Evolutionary conservation across 2,329 filamentous ascomycete species (phyloP).

Genomic region (Curvularia sp.): DNA sequence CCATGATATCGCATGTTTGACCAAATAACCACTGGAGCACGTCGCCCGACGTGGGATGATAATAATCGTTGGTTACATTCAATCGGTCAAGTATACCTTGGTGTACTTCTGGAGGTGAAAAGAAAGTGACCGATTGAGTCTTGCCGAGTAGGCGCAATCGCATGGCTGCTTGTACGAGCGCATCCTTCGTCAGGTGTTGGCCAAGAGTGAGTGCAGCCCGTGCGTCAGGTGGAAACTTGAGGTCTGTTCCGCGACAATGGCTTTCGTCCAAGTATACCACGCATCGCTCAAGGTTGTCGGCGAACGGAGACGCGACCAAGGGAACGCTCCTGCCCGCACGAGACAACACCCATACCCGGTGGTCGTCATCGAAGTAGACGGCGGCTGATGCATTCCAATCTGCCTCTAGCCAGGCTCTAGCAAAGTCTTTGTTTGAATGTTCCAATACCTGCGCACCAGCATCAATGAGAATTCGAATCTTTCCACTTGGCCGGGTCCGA

Average conservation of each 20-base stretch:
- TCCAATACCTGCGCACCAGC: constrained; percentile 70
- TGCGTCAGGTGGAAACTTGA: constrained; percentile 60
- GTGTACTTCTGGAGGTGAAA: constrained; percentile 67
- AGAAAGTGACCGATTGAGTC: constrained; percentile 62
- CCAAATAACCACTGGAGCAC: constrained; percentile 69
- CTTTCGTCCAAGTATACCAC: constrained; percentile 68
- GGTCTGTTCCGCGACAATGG: constrained; percentile 67
- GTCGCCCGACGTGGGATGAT: constrained; percentile 56
- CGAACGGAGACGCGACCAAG: constrained; percentile 62
- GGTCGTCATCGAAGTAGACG: constrained; percentile 60
- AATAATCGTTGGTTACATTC: background rate
- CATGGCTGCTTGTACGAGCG: constrained; percentile 72
- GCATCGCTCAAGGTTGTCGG: constrained; percentile 59
- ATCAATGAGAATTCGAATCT: constrained; percentile 66
- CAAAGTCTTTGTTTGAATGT: constrained; percentile 62
- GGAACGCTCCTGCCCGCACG: constrained; percentile 51
- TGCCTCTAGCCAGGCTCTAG: constrained; percentile 58
- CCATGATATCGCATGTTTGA: constrained; percentile 66
- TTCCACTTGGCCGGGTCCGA: background rate
- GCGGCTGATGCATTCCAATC: constrained; percentile 58
- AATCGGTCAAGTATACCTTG: constrained; percentile 61
- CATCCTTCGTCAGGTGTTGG: constrained; percentile 65
- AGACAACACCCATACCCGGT: constrained; percentile 56
- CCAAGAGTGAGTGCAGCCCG: constrained; percentile 64
- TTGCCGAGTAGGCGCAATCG: constrained; percentile 65